Base-by-base conservation (phyloP, 140 eudicot species). In the Senecio squalidus region DNA sequence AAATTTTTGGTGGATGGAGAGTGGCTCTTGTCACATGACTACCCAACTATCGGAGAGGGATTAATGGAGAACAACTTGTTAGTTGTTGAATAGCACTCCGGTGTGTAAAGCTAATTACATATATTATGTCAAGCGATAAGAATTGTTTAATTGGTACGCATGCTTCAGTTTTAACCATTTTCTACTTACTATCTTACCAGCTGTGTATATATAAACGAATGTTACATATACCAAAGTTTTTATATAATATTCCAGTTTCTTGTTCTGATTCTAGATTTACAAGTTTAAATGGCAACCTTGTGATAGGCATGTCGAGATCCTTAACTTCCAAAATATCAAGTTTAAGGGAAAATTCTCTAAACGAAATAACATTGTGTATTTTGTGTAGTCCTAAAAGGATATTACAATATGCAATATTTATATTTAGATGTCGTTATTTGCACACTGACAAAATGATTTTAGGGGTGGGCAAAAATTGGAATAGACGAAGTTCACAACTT, bases 1-100 rank as follows among this genome's bases (percentile, higher is more conserved):
- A 91, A 91, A 59, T 91, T 91, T 78, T 66, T 91, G 83, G 92
- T 91, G 60, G 98, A 91, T 59, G 98, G 94, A 16, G 94, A 91
- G 36, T 91, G 98, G 96, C 63, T 64, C 0, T 31, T 91, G 48
- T 91, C 98, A 31, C 81, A 82, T 6, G 92, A 91, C 43, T 79
- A 76, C 20, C 98, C 94, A 6, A 79, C 83, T n/a, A 72, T 79
- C 5, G 98, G 96, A 1, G 95, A 73, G 70, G 98, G 98, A 26
- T 62, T 77, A 59, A 84, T 69, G 80, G 78, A 83, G 78, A 91
- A 91, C 74, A 91, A 83, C 67, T 76, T 91, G 68, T 63, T 91
- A 78, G 59, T 91, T 13, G 95, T 91, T 21, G 89, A 76, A 58
- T 91, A 47, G 59, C 40, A 48, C 50, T 50, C 54, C 9, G 45